A percentile compares a stretch with the other conserved stretches of the same genome.
Evolutionary conservation across 2,329 filamentous ascomycete genomes (phyloP).

Genomic region (Aspergillus chevalieri): DNA sequence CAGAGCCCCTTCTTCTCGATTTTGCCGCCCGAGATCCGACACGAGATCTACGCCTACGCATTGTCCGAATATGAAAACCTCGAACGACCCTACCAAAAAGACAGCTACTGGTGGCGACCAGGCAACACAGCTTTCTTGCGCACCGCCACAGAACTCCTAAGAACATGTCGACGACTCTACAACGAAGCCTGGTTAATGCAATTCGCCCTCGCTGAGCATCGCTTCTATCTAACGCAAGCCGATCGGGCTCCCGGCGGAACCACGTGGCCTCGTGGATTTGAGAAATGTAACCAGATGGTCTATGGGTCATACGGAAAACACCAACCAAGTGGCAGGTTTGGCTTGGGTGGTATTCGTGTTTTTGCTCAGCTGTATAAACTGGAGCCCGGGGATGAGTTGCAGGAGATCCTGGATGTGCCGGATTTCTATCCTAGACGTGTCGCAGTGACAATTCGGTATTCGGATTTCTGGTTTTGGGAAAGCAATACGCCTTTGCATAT

Average conservation of each 20-base stretch:
- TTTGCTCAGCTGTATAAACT: conserved; percentile 42
- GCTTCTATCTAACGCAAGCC: conserved; percentile 30
- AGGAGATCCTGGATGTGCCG: conserved; percentile 18
- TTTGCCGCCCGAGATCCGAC: conserved; percentile 47
- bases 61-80: conserved; percentile 36
- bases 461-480: conserved; percentile 48
- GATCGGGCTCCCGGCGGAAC: conserved; percentile 27
- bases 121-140: conserved; percentile 34
- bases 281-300: conserved; percentile 13
- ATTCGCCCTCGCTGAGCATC: conserved; percentile 34
- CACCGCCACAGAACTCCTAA: conserved; percentile 35
- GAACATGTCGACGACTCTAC: conserved; percentile 41
- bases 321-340: conserved; percentile 14
- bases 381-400: conserved; percentile 22
- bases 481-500: conserved; percentile 31
- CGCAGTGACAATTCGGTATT: conserved; percentile 45
- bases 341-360: conserved; percentile 25
- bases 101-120: conserved; percentile 38
- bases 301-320: conserved; percentile 16
- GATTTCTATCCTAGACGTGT: conserved; percentile 32
- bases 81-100: conserved; percentile 16
- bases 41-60: conserved; percentile 41
- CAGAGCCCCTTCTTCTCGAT: conserved; percentile 26
- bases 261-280: conserved; percentile 3
- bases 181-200: conserved; percentile 41